A percentile compares a stretch with the other conserved stretches of the same genome.
phyloP scores from a whole-genome alignment of 345 rosid species.

The Moringa oleifera region DNA sequence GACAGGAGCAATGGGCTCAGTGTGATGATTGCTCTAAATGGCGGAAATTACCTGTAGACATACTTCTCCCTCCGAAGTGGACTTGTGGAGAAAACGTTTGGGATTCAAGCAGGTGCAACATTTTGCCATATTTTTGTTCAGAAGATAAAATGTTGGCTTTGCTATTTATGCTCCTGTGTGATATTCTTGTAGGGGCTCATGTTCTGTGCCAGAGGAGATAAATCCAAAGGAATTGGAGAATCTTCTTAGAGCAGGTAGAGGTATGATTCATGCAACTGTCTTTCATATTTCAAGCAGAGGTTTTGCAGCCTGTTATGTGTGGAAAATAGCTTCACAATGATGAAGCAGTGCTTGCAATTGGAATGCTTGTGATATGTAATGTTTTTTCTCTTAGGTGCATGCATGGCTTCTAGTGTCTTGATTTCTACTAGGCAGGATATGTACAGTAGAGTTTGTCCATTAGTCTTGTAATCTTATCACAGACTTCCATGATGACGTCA shows the following conservation, averaged over 20 bases:
- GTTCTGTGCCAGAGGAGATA: constrained; percentile 65
- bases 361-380: neutral
- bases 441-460: too few species aligned
- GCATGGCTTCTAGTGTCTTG: neutral
- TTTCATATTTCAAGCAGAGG: constrained; percentile 6
- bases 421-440: too few species aligned
- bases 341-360: neutral
- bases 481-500: neutral
- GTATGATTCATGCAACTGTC: constrained; percentile 24
- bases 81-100: constrained; percentile 65
- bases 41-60: constrained; percentile 68
- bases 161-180: neutral
- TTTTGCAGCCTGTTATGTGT: neutral
- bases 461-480: neutral
- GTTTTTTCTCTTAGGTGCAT: neutral
- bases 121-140: neutral
- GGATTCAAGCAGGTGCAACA: constrained; percentile 57
- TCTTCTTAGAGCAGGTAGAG: constrained; percentile 46
- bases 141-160: neutral
- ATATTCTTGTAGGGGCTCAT: constrained; percentile 40
- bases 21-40: constrained; percentile 87
- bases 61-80: constrained; percentile 78
- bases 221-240: constrained; percentile 55
- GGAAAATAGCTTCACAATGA: neutral
- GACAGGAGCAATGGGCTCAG: constrained; percentile 73